Conservation (phyloP, 257 asterid genomes). For the Parsonsia alboflavescens region DNA sequence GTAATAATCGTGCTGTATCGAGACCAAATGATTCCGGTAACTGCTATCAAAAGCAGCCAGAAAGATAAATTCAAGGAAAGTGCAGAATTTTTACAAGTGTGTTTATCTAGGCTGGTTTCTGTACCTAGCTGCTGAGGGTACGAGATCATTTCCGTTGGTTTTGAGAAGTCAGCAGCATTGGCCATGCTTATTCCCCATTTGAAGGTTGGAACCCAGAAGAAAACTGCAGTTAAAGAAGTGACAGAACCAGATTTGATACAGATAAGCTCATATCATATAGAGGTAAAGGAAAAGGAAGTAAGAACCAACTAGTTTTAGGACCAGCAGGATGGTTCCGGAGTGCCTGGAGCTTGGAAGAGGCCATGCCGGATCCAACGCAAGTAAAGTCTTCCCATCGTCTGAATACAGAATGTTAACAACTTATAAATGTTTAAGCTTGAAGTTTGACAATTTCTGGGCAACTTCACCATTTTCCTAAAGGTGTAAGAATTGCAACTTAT, state of each 20-base stretch:
- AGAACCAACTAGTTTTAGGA: slow-evolving; percentile 19
- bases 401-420: too few relatives aligned
- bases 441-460: not conserved
- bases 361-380: too few relatives aligned
- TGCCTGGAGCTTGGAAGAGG: slow-evolving; percentile 23
- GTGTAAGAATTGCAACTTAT: not conserved
- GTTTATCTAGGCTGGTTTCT: not conserved
- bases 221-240: slow-evolving; percentile 16
- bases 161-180: slow-evolving; percentile 23
- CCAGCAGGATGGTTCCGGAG: slow-evolving; percentile 32
- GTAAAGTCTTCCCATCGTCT: too few relatives aligned
- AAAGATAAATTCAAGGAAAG: not conserved
- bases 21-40: slow-evolving; percentile 29
- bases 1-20: slow-evolving; percentile 25
- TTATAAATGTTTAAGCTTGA: too few relatives aligned
- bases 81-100: not conserved
- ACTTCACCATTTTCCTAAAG: not conserved
- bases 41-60: slow-evolving; percentile 5
- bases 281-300: not conserved
- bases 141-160: slow-evolving; percentile 26
- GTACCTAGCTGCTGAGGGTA: slow-evolving; percentile 28
- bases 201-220: slow-evolving; percentile 30
- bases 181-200: slow-evolving; percentile 30
- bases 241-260: too few relatives aligned
- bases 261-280: too few relatives aligned